phyloP scores from a whole-genome alignment of 2,329 filamentous ascomycete species.

The Seiridium unicorne region DNA sequence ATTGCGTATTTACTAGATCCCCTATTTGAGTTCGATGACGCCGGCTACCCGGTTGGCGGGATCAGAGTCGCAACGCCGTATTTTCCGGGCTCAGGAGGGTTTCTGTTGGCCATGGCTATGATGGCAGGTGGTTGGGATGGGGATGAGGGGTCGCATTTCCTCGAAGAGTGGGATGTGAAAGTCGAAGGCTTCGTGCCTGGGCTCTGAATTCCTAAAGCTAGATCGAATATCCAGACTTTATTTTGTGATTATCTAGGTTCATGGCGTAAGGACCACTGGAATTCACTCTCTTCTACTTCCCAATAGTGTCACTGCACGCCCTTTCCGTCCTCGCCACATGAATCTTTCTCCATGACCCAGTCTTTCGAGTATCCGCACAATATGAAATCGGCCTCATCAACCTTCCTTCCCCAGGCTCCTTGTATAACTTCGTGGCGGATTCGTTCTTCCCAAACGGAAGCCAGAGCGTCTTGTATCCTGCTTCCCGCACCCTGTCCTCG shows the following conservation, averaged over 20 bases:
- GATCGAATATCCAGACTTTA: neutral
- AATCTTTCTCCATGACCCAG: neutral
- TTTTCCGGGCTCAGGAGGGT: conserved; percentile 48
- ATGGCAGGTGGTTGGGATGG: conserved; percentile 58
- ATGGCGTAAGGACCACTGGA: neutral
- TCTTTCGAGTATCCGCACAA: neutral
- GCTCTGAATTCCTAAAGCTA: conserved; percentile 17
- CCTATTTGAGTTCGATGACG: conserved; percentile 53
- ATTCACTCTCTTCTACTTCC: neutral
- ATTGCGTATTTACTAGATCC: conserved; percentile 45
- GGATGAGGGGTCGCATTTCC: conserved; percentile 42
- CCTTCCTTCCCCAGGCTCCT: neutral
- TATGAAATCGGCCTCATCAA: neutral
- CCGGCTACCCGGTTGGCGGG: conserved; percentile 53
- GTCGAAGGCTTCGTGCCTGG: conserved; percentile 46
- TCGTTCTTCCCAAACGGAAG: neutral
- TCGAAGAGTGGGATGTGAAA: conserved; percentile 43
- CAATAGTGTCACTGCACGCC: neutral
- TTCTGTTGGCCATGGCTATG: conserved; percentile 54
- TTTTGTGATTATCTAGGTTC: neutral
- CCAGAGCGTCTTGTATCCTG: neutral
- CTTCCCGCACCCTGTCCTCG: neutral
- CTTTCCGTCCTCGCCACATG: neutral
- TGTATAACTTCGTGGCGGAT: neutral
- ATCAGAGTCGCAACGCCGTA: conserved; percentile 55